Evolutionary conservation across 2,329 filamentous ascomycete species (phyloP).

Genomic region (Epichloe elymi): DNA sequence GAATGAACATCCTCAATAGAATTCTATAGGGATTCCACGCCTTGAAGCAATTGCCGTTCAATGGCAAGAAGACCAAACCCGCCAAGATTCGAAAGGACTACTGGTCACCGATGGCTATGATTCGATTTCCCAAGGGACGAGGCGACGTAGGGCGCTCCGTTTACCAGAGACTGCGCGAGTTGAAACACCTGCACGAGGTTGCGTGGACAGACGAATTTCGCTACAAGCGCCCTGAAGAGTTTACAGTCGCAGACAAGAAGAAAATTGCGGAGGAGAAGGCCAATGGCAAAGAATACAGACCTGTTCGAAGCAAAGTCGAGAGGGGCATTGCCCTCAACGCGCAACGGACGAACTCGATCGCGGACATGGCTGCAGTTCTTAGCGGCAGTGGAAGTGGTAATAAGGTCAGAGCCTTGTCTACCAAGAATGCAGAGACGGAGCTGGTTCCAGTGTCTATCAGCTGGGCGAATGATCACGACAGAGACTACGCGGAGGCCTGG

Average conservation of each 20-base stretch:
- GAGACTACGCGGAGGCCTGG: constrained; percentile 34
- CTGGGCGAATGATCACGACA: constrained; percentile 38
- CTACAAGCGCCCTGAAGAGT: constrained; percentile 23
- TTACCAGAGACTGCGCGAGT: constrained; percentile 52
- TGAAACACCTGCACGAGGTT: constrained; percentile 48
- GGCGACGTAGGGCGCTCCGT: constrained; percentile 43
- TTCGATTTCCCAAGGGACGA: constrained; percentile 41
- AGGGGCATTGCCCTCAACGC: constrained; percentile 42
- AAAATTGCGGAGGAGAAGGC: constrained; percentile 17
- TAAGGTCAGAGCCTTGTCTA: constrained; percentile 22
- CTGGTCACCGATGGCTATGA: constrained; percentile 48
- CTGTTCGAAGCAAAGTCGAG: constrained; percentile 25
- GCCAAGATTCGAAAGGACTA: constrained; percentile 52
- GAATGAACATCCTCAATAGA: not conserved
- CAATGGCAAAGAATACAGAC: constrained; percentile 19
- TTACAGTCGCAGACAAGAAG: constrained; percentile 20
- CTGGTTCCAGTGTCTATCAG: constrained; percentile 32
- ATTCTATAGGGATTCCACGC: constrained; percentile 24
- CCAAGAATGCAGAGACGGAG: constrained; percentile 10
- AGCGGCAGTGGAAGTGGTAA: constrained; percentile 38
- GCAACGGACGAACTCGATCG: constrained; percentile 48
- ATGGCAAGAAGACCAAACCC: constrained; percentile 54
- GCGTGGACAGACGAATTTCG: constrained; percentile 41
- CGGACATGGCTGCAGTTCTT: constrained; percentile 49
- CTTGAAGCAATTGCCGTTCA: constrained; percentile 47